Percentiles rank a stretch among this genome's conserved stretches.
Conservation (phyloP, 768 basidiomycete genomes). For the Strobilomyces confusus region DNA sequence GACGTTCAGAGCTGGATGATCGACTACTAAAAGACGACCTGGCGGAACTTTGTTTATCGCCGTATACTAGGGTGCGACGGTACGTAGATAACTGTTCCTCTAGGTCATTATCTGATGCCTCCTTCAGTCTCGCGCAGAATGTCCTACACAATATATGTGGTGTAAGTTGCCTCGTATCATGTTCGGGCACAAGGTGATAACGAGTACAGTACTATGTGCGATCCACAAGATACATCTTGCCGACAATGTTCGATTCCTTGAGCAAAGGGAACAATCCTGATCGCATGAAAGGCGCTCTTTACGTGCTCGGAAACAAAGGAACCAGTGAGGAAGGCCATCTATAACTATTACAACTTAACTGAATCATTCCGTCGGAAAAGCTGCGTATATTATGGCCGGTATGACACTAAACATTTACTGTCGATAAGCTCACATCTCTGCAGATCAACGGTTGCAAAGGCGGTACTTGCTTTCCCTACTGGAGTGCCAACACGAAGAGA, state of each 20-base stretch:
- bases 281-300: conserved; percentile 92
- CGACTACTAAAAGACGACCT: conserved; percentile 57
- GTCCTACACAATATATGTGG: conserved; percentile 61
- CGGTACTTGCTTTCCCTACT: conserved; percentile 61
- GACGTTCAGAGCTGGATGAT: conserved; percentile 72
- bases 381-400: conserved; percentile 69
- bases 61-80: conserved; percentile 76
- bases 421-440: conserved; percentile 8
- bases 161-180: conserved; percentile 37
- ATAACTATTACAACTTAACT: neutral
- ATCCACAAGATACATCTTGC: conserved; percentile 63
- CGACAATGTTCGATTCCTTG: conserved; percentile 57
- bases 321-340: conserved; percentile 42
- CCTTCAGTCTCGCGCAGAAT: conserved; percentile 59
- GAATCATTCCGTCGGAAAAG: conserved; percentile 31
- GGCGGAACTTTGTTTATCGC: conserved; percentile 71
- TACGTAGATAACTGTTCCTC: conserved; percentile 30
- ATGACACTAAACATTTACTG: conserved; percentile 20
- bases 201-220: conserved; percentile 58
- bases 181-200: conserved; percentile 7
- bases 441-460: conserved; percentile 55
- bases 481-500: conserved; percentile 82
- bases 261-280: conserved; percentile 81
- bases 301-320: conserved; percentile 71
- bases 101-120: conserved; percentile 2